Evolutionary conservation across 345 rosid genomes (phyloP).

Genomic region (Diplotaxis tenuifolia): DNA sequence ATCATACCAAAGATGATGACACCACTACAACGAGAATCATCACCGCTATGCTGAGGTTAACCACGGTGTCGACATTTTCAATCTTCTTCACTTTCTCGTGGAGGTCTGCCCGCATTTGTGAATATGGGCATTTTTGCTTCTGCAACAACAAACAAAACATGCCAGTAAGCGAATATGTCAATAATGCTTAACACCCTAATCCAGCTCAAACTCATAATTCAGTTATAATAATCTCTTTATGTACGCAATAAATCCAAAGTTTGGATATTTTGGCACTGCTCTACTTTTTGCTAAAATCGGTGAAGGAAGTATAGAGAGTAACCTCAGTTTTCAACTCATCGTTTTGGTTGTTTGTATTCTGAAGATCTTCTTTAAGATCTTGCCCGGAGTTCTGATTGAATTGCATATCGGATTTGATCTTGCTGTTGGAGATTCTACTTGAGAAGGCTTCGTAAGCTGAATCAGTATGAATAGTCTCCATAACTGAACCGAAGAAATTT

Average conservation of each 20-base stretch:
- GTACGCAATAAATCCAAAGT: background rate
- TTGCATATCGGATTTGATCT: constrained; percentile 30
- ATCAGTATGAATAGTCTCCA: constrained; percentile 89
- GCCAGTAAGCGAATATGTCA: background rate
- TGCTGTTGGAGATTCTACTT: constrained; percentile 34
- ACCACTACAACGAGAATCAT: constrained; percentile 44
- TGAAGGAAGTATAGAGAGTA: background rate
- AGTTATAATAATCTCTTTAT: background rate
- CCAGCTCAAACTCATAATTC: background rate
- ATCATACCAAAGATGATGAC: constrained; percentile 27
- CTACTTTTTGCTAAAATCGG: constrained; percentile 2
- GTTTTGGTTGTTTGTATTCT: constrained; percentile 20
- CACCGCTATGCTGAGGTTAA: constrained; percentile 55
- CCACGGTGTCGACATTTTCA: constrained; percentile 54
- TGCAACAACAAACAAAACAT: constrained; percentile 34
- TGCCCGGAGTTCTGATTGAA: constrained; percentile 35
- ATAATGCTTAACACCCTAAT: constrained; percentile 5
- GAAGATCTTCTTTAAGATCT: constrained; percentile 32
- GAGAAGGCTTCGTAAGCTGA: constrained; percentile 55
- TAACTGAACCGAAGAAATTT: constrained; percentile 91
- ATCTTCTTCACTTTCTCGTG: constrained; percentile 39
- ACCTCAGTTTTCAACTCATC: constrained; percentile 42
- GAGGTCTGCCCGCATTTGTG: constrained; percentile 37
- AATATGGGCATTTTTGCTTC: constrained; percentile 49
- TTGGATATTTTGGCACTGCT: background rate